Evolutionary conservation across 1,139 yeast genomes (phyloP), one percentile per base, ranked within the genome.

Genomic region (Suzukiozyma palmioleophila): DNA sequence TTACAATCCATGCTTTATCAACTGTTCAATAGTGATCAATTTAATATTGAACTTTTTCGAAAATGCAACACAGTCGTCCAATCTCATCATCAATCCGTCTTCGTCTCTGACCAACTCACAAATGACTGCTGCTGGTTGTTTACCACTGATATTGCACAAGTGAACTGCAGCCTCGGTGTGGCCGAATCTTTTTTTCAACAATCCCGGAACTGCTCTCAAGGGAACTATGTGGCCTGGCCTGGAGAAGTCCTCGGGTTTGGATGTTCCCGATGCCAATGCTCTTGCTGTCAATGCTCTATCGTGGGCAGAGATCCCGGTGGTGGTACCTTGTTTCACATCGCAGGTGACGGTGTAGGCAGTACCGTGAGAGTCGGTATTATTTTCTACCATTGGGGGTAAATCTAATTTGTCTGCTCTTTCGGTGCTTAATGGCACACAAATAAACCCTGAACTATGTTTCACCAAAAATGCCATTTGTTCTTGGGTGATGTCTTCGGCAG

Each of bases 81-180:
- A 69, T 60, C 98, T 80, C 81, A 92, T 89, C 98, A 94, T 94
- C 48, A 84, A 72, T 1, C 98, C 98, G 56, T 92, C 97, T 40
- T 82, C 84, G 51, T 90, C 97, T 46, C 86, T 77, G 25, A 94
- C 97, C 54, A 94, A 71, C 63, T 94, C 99, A 60, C 97, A 87
- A 49, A 94, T 92, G 32, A 86, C 94, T 8, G 87, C 95, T 2
- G 90, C 97, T 3, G 95, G 95, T 49, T 79, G 77, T 51, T 86
- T 70, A 0, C 89, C 90, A 2, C 92, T 75, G 54, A 90, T 70
- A 53, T 70, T 69, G 57, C 96, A 83, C 49, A 94, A 71, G 56
- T 92, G 96, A 10, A 92, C 95, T 26, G 90, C 90, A 8, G 98
- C 97, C 64, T 94, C 99, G 7, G 99, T 94, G 59, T 94, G 99